Conservation (phyloP, 2,329 filamentous ascomycete species). For the Colletotrichum lupini region DNA sequence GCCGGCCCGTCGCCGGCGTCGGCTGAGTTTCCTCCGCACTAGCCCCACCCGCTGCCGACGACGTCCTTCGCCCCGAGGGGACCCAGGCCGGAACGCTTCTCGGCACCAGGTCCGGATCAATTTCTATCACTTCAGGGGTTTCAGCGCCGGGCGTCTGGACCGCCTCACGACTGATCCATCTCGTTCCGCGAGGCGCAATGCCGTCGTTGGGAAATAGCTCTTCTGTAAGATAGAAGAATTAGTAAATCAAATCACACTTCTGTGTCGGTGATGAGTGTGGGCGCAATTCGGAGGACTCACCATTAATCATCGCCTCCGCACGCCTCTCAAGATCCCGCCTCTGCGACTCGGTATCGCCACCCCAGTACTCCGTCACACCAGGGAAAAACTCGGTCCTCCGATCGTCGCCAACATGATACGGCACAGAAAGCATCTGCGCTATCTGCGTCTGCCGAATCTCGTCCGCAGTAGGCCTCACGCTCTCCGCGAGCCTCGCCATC, state of each 20-base stretch:
- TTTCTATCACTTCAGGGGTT: not conserved
- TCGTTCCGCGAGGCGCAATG: not conserved
- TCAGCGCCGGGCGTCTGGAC: not conserved
- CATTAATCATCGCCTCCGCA: conserved; percentile 19
- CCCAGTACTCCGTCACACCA: conserved; percentile 41
- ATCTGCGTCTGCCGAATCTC: not conserved
- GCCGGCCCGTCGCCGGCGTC: not conserved
- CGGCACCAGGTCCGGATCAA: conserved; percentile 9
- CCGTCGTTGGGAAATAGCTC: conserved; percentile 2
- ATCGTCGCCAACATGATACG: conserved; percentile 36
- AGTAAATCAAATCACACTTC: not conserved
- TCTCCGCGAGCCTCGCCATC: not conserved
- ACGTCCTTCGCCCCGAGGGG: not conserved
- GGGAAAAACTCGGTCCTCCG: conserved; percentile 38
- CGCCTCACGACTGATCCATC: not conserved
- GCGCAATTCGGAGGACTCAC: conserved; percentile 32
- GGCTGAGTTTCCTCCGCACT: not conserved
- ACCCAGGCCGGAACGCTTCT: conserved; percentile 16
- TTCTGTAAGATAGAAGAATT: not conserved
- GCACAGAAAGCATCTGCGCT: conserved; percentile 60
- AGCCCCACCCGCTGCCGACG: not conserved
- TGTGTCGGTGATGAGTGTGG: too few species aligned
- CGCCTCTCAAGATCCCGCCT: conserved; percentile 40
- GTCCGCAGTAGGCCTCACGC: not conserved
- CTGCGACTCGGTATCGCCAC: conserved; percentile 45